phyloP scores from a whole-genome alignment of 2,329 filamentous ascomycete species.

The Bipolaris zeicola region DNA sequence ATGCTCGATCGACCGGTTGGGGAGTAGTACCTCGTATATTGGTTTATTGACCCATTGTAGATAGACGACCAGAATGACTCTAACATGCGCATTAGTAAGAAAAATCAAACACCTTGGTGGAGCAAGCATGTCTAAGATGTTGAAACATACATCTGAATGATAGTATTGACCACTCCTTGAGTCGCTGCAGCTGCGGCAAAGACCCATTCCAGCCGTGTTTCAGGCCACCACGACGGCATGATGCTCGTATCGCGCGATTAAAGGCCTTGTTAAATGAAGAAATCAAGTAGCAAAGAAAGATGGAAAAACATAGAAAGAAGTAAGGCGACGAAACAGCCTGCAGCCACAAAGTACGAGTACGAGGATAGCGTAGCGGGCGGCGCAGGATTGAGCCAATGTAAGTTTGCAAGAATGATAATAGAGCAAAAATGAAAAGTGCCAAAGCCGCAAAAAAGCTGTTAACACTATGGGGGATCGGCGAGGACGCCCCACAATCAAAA shows the following conservation, averaged over 20 bases:
- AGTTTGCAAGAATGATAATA: not conserved
- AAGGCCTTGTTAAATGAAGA: not conserved
- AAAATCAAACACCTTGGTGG: not conserved
- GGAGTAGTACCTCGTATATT: conserved; percentile 12
- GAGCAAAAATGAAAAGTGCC: not conserved
- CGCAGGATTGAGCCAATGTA: not conserved
- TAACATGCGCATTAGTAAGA: conserved; percentile 8
- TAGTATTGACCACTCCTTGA: conserved; percentile 18
- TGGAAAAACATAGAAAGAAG: too few species aligned
- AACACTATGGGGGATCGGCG: not conserved
- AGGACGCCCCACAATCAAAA: not conserved
- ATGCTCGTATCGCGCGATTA: not conserved
- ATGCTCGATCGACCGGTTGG: not conserved
- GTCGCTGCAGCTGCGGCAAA: conserved; percentile 21
- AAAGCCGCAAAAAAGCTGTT: not conserved
- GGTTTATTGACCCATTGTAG: conserved; percentile 24
- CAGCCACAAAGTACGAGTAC: not conserved
- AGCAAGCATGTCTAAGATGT: not conserved
- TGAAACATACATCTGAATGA: conserved; percentile 23
- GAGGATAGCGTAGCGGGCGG: not conserved
- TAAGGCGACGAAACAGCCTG: too few species aligned
- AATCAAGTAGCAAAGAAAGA: not conserved
- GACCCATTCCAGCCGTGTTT: conserved; percentile 17
- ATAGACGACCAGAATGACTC: conserved; percentile 22
- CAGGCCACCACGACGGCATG: conserved; percentile 9